Conservation (phyloP, 495 filamentous ascomycete genomes). For the Penicillium canescens region DNA sequence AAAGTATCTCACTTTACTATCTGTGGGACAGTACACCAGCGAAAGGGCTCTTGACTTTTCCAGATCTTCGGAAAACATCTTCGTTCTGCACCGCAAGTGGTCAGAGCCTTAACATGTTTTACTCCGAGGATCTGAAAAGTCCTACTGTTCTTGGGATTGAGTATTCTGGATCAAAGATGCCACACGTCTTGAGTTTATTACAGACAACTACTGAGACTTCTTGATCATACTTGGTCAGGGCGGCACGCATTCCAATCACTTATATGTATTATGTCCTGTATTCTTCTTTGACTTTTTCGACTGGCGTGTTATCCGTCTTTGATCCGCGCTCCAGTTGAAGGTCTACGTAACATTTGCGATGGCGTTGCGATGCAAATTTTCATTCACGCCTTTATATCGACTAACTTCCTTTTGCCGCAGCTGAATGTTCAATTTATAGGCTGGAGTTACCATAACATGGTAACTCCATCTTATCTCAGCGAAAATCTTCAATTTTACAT, state of each 20-base stretch:
- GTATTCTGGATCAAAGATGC: slow-evolving; percentile 26
- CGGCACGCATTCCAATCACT: too few relatives aligned
- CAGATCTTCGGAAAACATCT: slow-evolving; percentile 17
- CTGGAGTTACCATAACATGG: too few relatives aligned
- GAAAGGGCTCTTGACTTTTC: slow-evolving; percentile 21
- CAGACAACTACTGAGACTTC: slow-evolving; percentile 3
- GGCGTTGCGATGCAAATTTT: too few relatives aligned
- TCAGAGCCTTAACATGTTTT: slow-evolving; percentile 18
- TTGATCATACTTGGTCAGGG: background rate
- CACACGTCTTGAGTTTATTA: slow-evolving; percentile 17
- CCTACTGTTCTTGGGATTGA: slow-evolving; percentile 23
- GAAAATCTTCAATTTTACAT: background rate
- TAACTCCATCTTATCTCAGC: background rate
- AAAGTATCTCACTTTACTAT: slow-evolving; percentile 25
- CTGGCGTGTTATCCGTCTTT: background rate
- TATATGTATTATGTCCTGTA: background rate
- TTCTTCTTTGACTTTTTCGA: background rate
- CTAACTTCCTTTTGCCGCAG: too few relatives aligned
- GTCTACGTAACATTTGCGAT: too few relatives aligned
- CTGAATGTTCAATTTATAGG: too few relatives aligned
- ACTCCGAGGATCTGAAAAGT: slow-evolving; percentile 18
- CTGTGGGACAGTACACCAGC: slow-evolving; percentile 21
- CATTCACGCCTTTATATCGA: too few relatives aligned
- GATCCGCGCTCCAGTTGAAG: background rate
- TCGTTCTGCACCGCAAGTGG: slow-evolving; percentile 4